Evolutionary conservation across 805 yeast genomes (phyloP), one percentile per base, ranked within the genome.

Genomic region (Yarrowia divulgata): DNA sequence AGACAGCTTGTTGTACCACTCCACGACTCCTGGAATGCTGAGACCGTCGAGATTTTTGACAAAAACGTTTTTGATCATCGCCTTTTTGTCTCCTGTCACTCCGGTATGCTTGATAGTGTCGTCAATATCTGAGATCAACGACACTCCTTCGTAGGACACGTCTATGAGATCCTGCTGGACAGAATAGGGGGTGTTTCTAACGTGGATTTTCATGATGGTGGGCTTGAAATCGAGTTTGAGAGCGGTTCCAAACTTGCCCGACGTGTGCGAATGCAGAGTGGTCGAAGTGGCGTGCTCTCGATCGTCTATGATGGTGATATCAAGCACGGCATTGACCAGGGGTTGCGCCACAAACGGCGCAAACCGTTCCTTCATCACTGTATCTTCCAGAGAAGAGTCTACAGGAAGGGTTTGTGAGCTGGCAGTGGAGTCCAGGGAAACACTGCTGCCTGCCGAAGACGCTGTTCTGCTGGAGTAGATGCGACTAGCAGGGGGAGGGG

Each of bases 51-150:
- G 85, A 50, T 87, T 88, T 57, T 86, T 87, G 2, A 90, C 84
- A 70, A 95, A 87, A 0, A 93, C 88, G 74, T 90, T 93, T 70
- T 89, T 83, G 78, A 95, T 87, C 72, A 94, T 82, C 48, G 90
- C 91, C 70, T 96, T 83, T 78, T 91, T 93, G 71, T 93, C 97
- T 0, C 94, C 94, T 42, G 90, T 83, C 0, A 95, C 94, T 1
- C 98, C 98, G 0, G 99, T 93, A 50, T 86, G 82, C 74, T 95
- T 90, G 43, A 94, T 88, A 0, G 99, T 95, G 76, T 95, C 99
- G 76, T 95, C 99, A 50, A 95, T 88, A 77, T 95, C 99, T 74
- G 93, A 88, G 29, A 95, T 93, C 1, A 95, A 77, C 13, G 90
- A 91, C 29, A 88, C 80, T 0, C 97, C 95, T 0, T 75, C 42